Evolutionary conservation across 2,329 filamentous ascomycete species (phyloP).

Genomic region (Nannizziopsis barbatae): DNA sequence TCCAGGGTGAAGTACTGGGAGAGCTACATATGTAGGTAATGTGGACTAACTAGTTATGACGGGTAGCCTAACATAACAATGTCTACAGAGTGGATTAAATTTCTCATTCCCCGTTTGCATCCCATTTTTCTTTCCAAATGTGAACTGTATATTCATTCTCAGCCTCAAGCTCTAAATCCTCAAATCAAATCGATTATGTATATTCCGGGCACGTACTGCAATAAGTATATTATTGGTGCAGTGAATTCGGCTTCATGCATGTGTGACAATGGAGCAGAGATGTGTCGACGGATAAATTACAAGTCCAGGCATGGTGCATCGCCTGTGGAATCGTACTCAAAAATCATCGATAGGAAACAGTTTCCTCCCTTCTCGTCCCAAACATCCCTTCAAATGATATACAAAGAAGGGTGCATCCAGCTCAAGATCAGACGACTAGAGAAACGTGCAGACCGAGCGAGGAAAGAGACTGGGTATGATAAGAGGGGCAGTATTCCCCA

Average conservation of each 20-base stretch:
- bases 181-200: too few species aligned
- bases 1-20: too few species aligned
- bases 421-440: constrained; percentile 29
- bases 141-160: too few species aligned
- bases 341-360: constrained; percentile 31
- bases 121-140: too few species aligned
- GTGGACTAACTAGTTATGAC: too few species aligned
- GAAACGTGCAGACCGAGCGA: constrained; percentile 36
- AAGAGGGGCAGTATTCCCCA: background rate
- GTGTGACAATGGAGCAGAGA: constrained; percentile 17
- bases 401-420: constrained; percentile 27
- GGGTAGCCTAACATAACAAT: too few species aligned
- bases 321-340: constrained; percentile 41
- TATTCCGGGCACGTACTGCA: too few species aligned
- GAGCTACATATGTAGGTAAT: too few species aligned
- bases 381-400: constrained; percentile 25
- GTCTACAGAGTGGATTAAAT: too few species aligned
- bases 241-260: background rate
- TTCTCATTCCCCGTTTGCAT: too few species aligned
- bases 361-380: constrained; percentile 37
- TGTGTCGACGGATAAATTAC: constrained; percentile 41
- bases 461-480: constrained; percentile 35
- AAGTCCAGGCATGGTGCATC: constrained; percentile 26
- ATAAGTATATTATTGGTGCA: too few species aligned
- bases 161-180: too few species aligned